These are phyloP conservation scores for Polyporus tsugae DNA, from an alignment of 1,284 basidiomycete genomes.

Conservation along the genomic window DNA sequence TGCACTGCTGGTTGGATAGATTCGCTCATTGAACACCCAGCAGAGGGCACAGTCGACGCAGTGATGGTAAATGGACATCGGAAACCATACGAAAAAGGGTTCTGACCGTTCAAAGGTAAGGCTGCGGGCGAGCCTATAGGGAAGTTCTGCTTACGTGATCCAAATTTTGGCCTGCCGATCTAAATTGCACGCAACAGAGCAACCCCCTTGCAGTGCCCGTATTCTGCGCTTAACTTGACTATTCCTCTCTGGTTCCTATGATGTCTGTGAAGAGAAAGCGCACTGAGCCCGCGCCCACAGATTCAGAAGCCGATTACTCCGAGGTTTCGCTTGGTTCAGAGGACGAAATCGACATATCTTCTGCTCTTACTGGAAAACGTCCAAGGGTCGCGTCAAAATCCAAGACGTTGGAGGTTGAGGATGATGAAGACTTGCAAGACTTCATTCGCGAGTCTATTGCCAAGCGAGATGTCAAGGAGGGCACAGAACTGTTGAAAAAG, in stretches of 20 bases:
- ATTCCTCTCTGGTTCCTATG: conserved; percentile 15
- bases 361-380: conserved; percentile 50
- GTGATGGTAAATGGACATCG: neutral
- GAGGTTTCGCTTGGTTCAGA: conserved; percentile 39
- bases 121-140: neutral
- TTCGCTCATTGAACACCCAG: no score
- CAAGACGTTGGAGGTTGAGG: conserved; percentile 38
- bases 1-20: neutral
- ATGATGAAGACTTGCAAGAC: conserved; percentile 63
- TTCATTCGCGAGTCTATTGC: conserved; percentile 72
- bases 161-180: conserved; percentile 21
- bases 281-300: conserved; percentile 11
- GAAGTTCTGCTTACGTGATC: conserved; percentile 20
- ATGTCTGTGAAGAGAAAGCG: conserved; percentile 31
- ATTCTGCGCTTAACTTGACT: neutral
- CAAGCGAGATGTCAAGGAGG: conserved; percentile 72
- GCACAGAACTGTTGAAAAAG: conserved; percentile 76
- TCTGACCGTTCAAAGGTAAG: no score
- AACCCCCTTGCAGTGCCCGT: neutral
- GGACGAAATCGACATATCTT: conserved; percentile 58
- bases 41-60: no score
- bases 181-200: neutral
- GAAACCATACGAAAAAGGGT: neutral
- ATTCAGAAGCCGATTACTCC: conserved; percentile 41
- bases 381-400: conserved; percentile 35